Conservation (phyloP, 352 stramenopile species). For the Paralagenidium karlingii region DNA sequence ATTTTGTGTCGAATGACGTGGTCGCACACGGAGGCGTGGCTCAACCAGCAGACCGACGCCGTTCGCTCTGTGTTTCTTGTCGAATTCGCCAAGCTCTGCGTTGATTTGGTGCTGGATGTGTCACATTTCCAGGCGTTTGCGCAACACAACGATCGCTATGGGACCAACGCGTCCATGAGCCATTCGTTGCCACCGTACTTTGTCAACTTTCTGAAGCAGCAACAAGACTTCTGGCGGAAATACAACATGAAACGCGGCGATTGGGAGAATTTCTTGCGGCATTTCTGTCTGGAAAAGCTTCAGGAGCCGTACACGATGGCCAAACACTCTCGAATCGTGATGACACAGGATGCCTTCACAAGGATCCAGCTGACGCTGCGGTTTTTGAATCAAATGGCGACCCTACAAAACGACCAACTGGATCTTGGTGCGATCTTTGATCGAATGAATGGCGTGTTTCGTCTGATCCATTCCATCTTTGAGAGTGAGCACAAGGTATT, state of each 20-base stretch:
- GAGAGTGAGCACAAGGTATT: no score
- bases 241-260: constrained; percentile 56
- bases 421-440: constrained; percentile 27
- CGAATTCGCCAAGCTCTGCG: constrained; percentile 58
- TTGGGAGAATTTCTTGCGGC: constrained; percentile 38
- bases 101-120: constrained; percentile 64
- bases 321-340: constrained; percentile 26
- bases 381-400: constrained; percentile 49
- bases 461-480: constrained; percentile 40
- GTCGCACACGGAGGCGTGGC: constrained; percentile 62
- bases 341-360: constrained; percentile 72
- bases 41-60: constrained; percentile 31
- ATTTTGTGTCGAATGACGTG: constrained; percentile 69
- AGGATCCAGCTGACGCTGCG: constrained; percentile 54
- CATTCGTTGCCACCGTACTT: constrained; percentile 55
- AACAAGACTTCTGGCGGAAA: constrained; percentile 48
- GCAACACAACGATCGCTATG: constrained; percentile 7
- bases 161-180: background rate
- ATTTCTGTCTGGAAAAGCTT: constrained; percentile 38
- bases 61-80: constrained; percentile 54
- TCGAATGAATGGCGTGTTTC: constrained; percentile 27
- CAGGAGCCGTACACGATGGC: constrained; percentile 52
- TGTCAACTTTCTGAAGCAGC: constrained; percentile 80
- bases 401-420: constrained; percentile 34
- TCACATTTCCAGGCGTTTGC: constrained; percentile 36